Percentiles rank a stretch among this genome's conserved stretches.
Conservation (phyloP, 495 filamentous ascomycete species). For the Neurospora tetraspora region DNA sequence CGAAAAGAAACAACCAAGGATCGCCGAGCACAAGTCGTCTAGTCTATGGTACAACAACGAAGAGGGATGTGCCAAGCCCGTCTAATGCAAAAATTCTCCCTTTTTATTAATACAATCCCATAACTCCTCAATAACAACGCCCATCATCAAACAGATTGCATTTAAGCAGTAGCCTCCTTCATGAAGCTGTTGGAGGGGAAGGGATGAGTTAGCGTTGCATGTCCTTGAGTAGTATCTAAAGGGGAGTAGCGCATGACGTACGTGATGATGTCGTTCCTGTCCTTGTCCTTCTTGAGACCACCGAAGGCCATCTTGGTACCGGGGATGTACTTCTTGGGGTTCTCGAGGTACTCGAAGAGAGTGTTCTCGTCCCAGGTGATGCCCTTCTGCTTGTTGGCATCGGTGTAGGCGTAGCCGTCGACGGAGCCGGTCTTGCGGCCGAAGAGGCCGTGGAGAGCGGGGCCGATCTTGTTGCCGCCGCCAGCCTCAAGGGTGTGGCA, state of each 20-base stretch:
- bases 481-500: slow-evolving; percentile 87
- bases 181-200: slow-evolving; percentile 44
- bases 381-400: slow-evolving; percentile 97
- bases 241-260: slow-evolving; percentile 42
- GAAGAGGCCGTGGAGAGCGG: slow-evolving; percentile 93
- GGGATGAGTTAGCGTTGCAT: slow-evolving; percentile 5
- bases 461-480: slow-evolving; percentile 95
- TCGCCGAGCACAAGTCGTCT: slow-evolving; percentile 12
- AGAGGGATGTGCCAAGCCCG: slow-evolving; percentile 8
- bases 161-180: slow-evolving; percentile 53
- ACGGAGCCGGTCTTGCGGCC: slow-evolving; percentile 88
- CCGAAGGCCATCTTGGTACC: slow-evolving; percentile 99
- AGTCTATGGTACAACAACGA: slow-evolving; percentile 12
- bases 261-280: slow-evolving; percentile 98
- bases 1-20: slow-evolving; percentile 1
- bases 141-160: neutral
- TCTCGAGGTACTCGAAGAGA: slow-evolving; percentile 54
- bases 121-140: neutral
- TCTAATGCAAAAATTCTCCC: slow-evolving; percentile 13
- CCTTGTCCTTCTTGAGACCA: slow-evolving; percentile 99
- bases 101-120: slow-evolving; percentile 9
- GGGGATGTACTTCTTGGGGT: slow-evolving; percentile 68
- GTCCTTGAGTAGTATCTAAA: neutral
- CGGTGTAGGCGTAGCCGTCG: slow-evolving; percentile 94
- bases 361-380: slow-evolving; percentile 79